These are phyloP conservation scores for Trichoderma asperelloides DNA, from an alignment of 495 filamentous ascomycete genomes.

Conservation along the genomic window DNA sequence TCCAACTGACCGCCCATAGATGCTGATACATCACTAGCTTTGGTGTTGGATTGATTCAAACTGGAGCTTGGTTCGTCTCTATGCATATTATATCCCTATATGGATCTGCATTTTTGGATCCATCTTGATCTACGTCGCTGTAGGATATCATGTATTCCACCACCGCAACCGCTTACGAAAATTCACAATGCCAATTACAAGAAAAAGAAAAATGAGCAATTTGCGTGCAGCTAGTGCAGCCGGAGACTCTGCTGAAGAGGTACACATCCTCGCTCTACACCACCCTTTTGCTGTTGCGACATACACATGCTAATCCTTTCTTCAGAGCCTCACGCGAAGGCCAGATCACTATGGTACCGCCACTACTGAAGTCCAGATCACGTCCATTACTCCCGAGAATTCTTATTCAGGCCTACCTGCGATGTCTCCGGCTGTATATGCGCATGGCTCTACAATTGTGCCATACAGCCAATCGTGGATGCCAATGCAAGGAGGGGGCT, in stretches of 20 bases:
- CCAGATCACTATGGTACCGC: constrained; percentile 22
- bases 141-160: constrained; percentile 60
- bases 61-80: constrained; percentile 67
- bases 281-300: neutral
- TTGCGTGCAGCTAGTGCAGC: constrained; percentile 13
- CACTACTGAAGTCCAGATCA: constrained; percentile 29
- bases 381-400: neutral
- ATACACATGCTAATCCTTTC: neutral
- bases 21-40: constrained; percentile 32
- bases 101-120: constrained; percentile 70
- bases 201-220: constrained; percentile 21
- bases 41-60: constrained; percentile 77
- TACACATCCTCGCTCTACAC: constrained; percentile 11
- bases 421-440: neutral
- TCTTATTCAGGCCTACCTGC: neutral
- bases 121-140: constrained; percentile 60
- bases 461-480: neutral
- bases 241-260: constrained; percentile 34
- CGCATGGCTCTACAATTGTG: neutral
- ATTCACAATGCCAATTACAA: constrained; percentile 32
- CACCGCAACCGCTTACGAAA: constrained; percentile 47
- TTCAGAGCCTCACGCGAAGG: constrained; percentile 5
- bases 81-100: constrained; percentile 73
- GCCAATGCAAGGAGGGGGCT: neutral
- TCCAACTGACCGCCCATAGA: neutral